Conservation (phyloP, 2,329 filamentous ascomycete genomes). For the Verticillium isaacii region DNA sequence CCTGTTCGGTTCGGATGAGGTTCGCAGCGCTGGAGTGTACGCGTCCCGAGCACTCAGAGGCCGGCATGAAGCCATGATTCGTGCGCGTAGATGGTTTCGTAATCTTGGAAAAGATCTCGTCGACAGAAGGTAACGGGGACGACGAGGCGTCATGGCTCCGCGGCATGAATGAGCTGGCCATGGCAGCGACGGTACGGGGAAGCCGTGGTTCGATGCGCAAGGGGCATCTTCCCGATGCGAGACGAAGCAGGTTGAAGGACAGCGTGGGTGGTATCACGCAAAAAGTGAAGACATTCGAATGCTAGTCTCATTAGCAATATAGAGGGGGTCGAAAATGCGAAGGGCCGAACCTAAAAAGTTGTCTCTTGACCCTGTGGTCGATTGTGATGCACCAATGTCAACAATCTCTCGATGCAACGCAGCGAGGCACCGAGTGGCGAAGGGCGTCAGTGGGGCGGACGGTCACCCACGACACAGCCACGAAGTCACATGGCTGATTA, state of each 20-base stretch:
- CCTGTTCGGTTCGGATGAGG: constrained; percentile 6
- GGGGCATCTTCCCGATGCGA: constrained; percentile 35
- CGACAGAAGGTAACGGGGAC: constrained; percentile 51
- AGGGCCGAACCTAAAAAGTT: not conserved
- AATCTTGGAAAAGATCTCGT: constrained; percentile 38
- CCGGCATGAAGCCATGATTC: not conserved
- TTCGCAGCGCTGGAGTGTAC: not conserved
- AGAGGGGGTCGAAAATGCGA: too few species aligned
- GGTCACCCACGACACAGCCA: not conserved
- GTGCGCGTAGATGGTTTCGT: not conserved
- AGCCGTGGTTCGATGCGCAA: constrained; percentile 36
- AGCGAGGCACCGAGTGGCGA: not conserved
- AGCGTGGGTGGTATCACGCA: not conserved
- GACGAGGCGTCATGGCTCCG: constrained; percentile 21
- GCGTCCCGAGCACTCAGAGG: not conserved
- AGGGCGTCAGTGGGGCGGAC: not conserved
- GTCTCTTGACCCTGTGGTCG: not conserved
- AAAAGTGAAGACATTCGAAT: not conserved
- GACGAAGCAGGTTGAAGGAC: constrained; percentile 21
- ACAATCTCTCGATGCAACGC: not conserved
- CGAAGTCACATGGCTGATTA: not conserved
- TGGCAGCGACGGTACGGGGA: constrained; percentile 20
- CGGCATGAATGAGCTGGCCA: constrained; percentile 26
- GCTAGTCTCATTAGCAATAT: not conserved
- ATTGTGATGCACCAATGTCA: not conserved